Base-by-base conservation (phyloP, 441 rosid species). In the Biscutella auriculata region DNA sequence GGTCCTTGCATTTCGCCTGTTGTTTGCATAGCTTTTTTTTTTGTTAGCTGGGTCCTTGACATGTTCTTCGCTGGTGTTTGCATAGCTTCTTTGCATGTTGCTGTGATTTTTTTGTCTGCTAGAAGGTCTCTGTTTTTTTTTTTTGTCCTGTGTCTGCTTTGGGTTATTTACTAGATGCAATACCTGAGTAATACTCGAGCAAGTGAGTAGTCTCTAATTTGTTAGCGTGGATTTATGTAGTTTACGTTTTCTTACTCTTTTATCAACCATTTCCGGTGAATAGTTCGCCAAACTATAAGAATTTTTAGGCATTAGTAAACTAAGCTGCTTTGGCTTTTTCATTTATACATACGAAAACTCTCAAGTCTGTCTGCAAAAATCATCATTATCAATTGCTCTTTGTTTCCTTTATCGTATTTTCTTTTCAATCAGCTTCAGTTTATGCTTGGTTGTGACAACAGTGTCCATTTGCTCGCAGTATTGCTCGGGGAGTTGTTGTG, bases 1-100 rank as follows among this genome's bases (percentile, higher is more conserved):
- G 42, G 49, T 51, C 41, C 48, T 51, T 53, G 29, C 51, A 39
- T 45, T 28, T 58, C 30, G 23, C 57, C 48, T 33, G 45, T 41
- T 57, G 23, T 25, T 39, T 26, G 21, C 9, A 40, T 19, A 11
- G 15, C 2, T 37, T 42, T 2, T 19, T n/a, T 19, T 19, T 19
- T 2, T 4, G 23, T 19, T 1, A 19, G 23, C 23, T 1, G 23
- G 23, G 23, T 19, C 23, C 23, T 19, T 19, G 4, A 19, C 23
- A 19, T 19, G 4, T 19, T 19, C 23, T 19, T 19, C 4, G 23
- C 23, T 19, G 23, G 2, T 19, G 23, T 19, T 19, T 19, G 23
- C 23, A 19, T 19, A 19, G 23, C 23, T 19, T 19, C 4, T 19
- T 13, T 60, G 29, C 28, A 10, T 51, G 61, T 17, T 45, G 6